Conservation (phyloP, 2,329 filamentous ascomycete genomes). For the Bretziella fagacearum region DNA sequence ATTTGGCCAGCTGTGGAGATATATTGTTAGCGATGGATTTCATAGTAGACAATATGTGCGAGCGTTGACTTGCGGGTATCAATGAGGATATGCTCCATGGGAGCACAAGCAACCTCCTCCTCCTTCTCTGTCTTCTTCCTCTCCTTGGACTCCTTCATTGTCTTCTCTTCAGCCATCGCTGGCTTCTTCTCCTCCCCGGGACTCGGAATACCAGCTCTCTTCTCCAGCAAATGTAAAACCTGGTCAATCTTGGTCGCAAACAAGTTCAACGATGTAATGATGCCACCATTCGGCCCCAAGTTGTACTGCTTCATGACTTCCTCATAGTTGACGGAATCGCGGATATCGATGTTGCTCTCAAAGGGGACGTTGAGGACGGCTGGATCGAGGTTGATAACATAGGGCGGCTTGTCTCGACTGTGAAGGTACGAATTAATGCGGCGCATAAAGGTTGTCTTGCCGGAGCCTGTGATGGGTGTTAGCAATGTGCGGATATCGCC, state of each 20-base stretch:
- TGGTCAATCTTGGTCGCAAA: constrained; percentile 98
- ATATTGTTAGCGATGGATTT: neutral
- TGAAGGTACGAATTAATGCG: constrained; percentile 90
- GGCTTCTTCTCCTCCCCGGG: constrained; percentile 70
- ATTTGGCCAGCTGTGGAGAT: constrained; percentile 61
- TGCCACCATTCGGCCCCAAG: constrained; percentile 89
- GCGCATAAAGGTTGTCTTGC: constrained; percentile 99
- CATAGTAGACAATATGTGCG: neutral
- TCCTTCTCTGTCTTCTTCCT: constrained; percentile 72
- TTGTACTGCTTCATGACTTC: constrained; percentile 99
- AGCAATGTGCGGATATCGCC: too few relatives aligned
- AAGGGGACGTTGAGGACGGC: constrained; percentile 88
- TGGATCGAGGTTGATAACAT: constrained; percentile 93
- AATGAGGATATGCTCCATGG: constrained; percentile 70
- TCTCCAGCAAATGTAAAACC: constrained; percentile 76
- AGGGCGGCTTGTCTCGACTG: constrained; percentile 61
- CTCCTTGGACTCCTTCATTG: constrained; percentile 78
- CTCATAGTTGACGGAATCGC: constrained; percentile 97
- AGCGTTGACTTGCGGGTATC: constrained; percentile 47
- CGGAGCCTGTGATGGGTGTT: constrained; percentile 44
- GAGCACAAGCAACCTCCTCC: constrained; percentile 38
- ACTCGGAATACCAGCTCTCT: constrained; percentile 39
- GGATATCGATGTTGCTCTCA: constrained; percentile 95
- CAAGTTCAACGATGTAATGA: constrained; percentile 85
- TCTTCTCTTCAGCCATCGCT: constrained; percentile 85